Evolutionary conservation across 345 rosid genomes (phyloP).

Genomic region (Populus nigra): DNA sequence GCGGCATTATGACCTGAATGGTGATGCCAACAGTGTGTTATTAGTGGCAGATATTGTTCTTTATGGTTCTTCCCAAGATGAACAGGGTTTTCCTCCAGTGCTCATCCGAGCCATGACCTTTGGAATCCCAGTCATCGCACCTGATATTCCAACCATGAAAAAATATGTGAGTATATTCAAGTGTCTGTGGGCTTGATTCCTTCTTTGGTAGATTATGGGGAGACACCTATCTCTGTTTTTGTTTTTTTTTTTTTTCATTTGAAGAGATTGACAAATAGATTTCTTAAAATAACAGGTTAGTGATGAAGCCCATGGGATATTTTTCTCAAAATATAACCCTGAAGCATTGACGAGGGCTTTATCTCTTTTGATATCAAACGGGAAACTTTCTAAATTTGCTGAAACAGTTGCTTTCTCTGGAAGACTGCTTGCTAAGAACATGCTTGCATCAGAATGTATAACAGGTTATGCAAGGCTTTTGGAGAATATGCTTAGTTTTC

Average conservation of each 20-base stretch:
- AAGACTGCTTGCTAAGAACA: slow-evolving; percentile 66
- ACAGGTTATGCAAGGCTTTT: slow-evolving; percentile 70
- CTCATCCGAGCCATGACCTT: slow-evolving; percentile 88
- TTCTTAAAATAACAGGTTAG: slow-evolving; percentile 48
- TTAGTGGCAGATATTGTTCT: slow-evolving; percentile 84
- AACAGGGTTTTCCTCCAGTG: slow-evolving; percentile 81
- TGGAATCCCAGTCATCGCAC: slow-evolving; percentile 67
- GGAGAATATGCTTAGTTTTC: slow-evolving; percentile 71
- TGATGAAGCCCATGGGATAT: slow-evolving; percentile 67
- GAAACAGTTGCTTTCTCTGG: slow-evolving; percentile 73
- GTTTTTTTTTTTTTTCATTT: neutral
- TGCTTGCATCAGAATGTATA: slow-evolving; percentile 77
- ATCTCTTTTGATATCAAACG: slow-evolving; percentile 70
- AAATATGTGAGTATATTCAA: slow-evolving; percentile 56
- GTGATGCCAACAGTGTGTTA: slow-evolving; percentile 64
- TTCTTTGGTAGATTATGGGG: slow-evolving; percentile 6
- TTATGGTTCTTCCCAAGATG: slow-evolving; percentile 92
- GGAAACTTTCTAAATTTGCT: slow-evolving; percentile 70
- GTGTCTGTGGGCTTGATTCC: slow-evolving; percentile 10
- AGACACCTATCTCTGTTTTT: neutral
- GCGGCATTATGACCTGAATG: slow-evolving; percentile 68
- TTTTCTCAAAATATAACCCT: slow-evolving; percentile 59
- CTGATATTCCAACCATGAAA: slow-evolving; percentile 72
- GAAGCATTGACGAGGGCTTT: slow-evolving; percentile 68
- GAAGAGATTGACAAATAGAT: neutral